Base-by-base conservation (phyloP, 352 stramenopile species). In the Phytophthora ohioensis region DNA sequence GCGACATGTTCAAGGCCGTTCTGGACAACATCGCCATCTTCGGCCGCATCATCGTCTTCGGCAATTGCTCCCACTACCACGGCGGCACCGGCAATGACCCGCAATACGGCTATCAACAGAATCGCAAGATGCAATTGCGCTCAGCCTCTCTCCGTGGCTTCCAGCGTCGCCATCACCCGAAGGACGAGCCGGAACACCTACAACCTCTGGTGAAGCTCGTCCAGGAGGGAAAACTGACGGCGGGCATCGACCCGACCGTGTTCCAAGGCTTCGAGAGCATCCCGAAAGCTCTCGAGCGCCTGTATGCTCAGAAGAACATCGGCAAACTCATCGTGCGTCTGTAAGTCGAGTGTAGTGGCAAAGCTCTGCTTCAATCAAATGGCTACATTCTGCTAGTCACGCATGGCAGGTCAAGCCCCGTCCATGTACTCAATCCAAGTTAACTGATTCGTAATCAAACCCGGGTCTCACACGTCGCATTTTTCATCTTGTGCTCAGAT, bases 281-380 rank as follows among this genome's bases (percentile, higher is more conserved):
- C 11, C 41, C 73, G 0, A 76, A 79, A 15, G 88, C 79, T 48
- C 89, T 94, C 64, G 79, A 81, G 57, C 70, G 67, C 41, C 67
- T 81, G 70, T 81, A 81, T 70, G 64, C 73, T 45, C 82, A 86
- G 67, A 85, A 91, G 57, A 91, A 90, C 48, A 93, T 91, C 49
- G 88, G 87, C 64, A 96, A 96, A 75, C 73, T 96, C 52, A 77
- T 93, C 42, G 84, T 95, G 13, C 59, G 48, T 17, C 59, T 67
- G 46, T 66, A 58, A 52, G 45, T 57, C 31, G 43, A 31, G 21
- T 27, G 21, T 27, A 27, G 21, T 27, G 21, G 31, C 13, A 34
- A 27, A 27, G 21, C 21, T 27, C 21, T 27, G 21, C 21, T 15
- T 47, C 41, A 11, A 48, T 13, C 10, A 54, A 17, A 56, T 64